Evolutionary conservation across 148 eudicot species (phyloP).

Genomic region (Camellia sinensis): DNA sequence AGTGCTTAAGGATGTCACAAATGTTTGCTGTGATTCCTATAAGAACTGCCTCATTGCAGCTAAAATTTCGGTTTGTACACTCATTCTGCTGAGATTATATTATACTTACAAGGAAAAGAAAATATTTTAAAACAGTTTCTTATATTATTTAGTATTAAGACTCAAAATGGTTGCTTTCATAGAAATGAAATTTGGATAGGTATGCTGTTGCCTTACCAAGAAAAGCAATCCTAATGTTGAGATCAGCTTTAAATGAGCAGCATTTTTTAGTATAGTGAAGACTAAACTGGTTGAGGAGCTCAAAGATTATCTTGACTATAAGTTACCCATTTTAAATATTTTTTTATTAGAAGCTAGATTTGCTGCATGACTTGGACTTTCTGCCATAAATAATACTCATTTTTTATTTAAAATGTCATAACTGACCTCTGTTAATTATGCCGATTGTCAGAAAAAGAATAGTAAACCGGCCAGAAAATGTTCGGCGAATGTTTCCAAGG

Average conservation of each 20-base stretch:
- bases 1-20: conserved; percentile 62
- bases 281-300: background rate
- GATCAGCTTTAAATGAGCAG: background rate
- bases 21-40: conserved; percentile 45
- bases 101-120: background rate
- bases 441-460: conserved; percentile 33
- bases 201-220: background rate
- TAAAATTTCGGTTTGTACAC: conserved; percentile 39
- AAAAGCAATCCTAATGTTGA: conserved; percentile 3
- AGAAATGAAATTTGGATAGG: background rate
- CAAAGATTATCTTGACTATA: background rate
- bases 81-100: conserved; percentile 8
- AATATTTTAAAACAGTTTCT: background rate
- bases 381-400: background rate
- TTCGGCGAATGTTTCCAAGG: conserved; percentile 37
- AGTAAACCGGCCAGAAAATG: conserved; percentile 36
- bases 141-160: background rate
- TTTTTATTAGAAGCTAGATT: background rate
- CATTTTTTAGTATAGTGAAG: background rate
- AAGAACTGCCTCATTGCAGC: conserved; percentile 30
- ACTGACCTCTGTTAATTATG: background rate
- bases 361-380: background rate
- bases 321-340: background rate
- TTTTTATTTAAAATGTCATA: background rate
- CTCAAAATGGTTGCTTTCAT: conserved; percentile 1